Evolutionary conservation across 2,329 filamentous ascomycete genomes (phyloP).

Genomic region (Fusarium humuli): DNA sequence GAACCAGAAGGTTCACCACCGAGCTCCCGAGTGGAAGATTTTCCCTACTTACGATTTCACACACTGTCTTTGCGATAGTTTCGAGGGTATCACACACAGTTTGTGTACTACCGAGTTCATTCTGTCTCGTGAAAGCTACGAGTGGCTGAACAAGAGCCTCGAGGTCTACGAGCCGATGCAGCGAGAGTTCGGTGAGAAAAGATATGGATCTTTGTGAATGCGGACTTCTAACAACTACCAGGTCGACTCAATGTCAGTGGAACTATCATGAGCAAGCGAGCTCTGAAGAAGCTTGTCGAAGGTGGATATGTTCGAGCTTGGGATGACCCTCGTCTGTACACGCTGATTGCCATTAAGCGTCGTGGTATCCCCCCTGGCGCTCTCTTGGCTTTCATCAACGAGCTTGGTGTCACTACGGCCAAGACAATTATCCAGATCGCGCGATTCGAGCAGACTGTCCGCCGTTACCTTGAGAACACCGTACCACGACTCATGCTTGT

Average conservation of each 20-base stretch:
- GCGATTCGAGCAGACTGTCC: constrained; percentile 87
- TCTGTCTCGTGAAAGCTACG: constrained; percentile 85
- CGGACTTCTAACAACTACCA: constrained; percentile 4
- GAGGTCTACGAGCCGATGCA: constrained; percentile 94
- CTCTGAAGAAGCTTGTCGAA: constrained; percentile 82
- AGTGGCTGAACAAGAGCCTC: constrained; percentile 85
- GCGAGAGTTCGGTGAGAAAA: constrained; percentile 73
- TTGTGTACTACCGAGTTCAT: constrained; percentile 95
- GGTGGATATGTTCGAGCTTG: constrained; percentile 84
- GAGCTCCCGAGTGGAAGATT: constrained; percentile 90
- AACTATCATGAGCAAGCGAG: constrained; percentile 88
- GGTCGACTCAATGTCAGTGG: constrained; percentile 75
- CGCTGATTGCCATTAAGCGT: constrained; percentile 83
- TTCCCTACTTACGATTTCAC: constrained; percentile 96
- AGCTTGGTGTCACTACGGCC: constrained; percentile 89
- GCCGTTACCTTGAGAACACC: constrained; percentile 86
- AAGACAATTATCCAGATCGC: constrained; percentile 81
- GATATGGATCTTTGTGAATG: too few species aligned
- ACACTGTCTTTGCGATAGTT: constrained; percentile 90
- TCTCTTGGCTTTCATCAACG: constrained; percentile 88
- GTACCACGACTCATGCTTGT: constrained; percentile 92
- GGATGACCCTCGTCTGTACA: constrained; percentile 93
- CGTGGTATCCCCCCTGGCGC: constrained; percentile 89
- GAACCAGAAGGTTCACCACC: constrained; percentile 76
- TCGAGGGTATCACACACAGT: constrained; percentile 91